A percentile compares a stretch with the other conserved stretches of the same genome.
Conservation (phyloP, 2,329 filamentous ascomycete species). For the Pseudocercospora pini-densiflorae region DNA sequence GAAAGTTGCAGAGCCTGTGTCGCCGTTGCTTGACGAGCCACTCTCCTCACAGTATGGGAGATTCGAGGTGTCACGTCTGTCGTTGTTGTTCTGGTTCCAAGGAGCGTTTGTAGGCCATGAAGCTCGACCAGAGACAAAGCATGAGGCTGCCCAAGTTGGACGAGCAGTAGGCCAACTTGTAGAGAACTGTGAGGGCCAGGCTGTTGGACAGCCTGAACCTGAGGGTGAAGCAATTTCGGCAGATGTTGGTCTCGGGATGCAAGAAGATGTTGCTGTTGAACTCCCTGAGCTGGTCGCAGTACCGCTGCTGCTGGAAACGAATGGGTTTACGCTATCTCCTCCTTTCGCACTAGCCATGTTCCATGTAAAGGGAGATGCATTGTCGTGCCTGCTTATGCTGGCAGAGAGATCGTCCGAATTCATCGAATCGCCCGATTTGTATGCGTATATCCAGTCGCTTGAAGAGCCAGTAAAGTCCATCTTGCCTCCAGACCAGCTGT, state of each 20-base stretch:
- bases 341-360: slow-evolving; percentile 56
- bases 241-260: slow-evolving; percentile 8
- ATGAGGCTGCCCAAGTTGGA: slow-evolving; percentile 21
- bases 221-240: slow-evolving; percentile 19
- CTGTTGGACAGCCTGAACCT: slow-evolving; percentile 25
- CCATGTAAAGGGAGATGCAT: slow-evolving; percentile 48
- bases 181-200: slow-evolving; percentile 22
- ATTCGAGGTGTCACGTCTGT: not conserved
- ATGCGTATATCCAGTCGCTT: slow-evolving; percentile 58
- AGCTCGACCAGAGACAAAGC: slow-evolving; percentile 10
- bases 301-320: slow-evolving; percentile 32
- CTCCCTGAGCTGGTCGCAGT: slow-evolving; percentile 10
- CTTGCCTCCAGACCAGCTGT: slow-evolving; percentile 56
- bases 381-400: slow-evolving; percentile 52
- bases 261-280: slow-evolving; percentile 7
- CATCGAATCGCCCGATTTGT: slow-evolving; percentile 51
- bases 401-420: slow-evolving; percentile 52
- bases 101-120: slow-evolving; percentile 24
- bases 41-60: slow-evolving; percentile 5
- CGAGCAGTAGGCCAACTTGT: slow-evolving; percentile 24
- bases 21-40: slow-evolving; percentile 4
- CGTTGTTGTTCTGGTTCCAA: slow-evolving; percentile 8
- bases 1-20: slow-evolving; percentile 16
- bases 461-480: slow-evolving; percentile 53
- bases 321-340: slow-evolving; percentile 52